A percentile compares a stretch with the other conserved stretches of the same genome.
These are phyloP conservation scores for Backusella circina DNA, from an alignment of 192 early-diverging fungal species.

Conservation along the genomic window DNA sequence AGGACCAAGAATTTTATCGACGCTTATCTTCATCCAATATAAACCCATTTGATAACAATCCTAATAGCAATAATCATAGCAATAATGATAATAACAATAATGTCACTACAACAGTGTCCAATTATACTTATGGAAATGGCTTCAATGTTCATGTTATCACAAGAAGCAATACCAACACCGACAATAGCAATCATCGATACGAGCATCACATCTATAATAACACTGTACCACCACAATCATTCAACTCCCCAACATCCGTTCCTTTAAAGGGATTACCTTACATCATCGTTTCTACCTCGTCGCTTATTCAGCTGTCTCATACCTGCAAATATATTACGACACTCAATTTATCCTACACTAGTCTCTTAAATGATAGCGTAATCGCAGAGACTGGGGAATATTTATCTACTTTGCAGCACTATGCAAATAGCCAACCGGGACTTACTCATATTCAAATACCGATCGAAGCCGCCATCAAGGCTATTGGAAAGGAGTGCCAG, in stretches of 20 bases:
- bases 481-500: conserved; percentile 36
- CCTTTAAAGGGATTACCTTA: conserved; percentile 8
- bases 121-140: not conserved
- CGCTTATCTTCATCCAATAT: conserved; percentile 1
- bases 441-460: conserved; percentile 38
- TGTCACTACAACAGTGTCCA: not conserved
- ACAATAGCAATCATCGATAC: not conserved
- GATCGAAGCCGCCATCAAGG: conserved; percentile 30
- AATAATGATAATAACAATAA: not conserved
- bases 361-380: conserved; percentile 32
- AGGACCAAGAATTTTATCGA: conserved; percentile 14
- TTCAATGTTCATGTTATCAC: not conserved
- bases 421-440: conserved; percentile 36
- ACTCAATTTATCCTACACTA: conserved; percentile 36
- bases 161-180: not conserved
- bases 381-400: conserved; percentile 48
- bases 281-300: conserved; percentile 43
- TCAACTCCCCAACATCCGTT: not conserved
- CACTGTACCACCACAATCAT: not conserved
- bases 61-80: not conserved
- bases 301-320: conserved; percentile 41
- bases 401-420: conserved; percentile 39
- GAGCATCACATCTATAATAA: not conserved
- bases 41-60: not conserved
- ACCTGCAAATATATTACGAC: conserved; percentile 33